Evolutionary conservation across 2,329 filamentous ascomycete genomes (phyloP).

Genomic region (Botryosphaeria agaves): DNA sequence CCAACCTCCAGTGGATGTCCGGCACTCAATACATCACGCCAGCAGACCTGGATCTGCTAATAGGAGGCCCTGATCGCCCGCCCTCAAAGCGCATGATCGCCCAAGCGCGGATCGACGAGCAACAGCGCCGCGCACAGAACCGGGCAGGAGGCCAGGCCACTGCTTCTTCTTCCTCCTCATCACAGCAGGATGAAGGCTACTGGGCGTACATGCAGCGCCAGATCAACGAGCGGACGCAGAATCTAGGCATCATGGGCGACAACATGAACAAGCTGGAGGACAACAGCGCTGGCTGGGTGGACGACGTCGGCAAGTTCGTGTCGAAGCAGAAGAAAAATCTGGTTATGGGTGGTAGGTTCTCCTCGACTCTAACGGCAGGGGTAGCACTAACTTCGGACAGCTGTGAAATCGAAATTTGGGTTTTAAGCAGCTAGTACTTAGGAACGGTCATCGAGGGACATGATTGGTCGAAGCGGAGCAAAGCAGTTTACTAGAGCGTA

Average conservation of each 20-base stretch:
- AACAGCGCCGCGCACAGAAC: conserved; percentile 27
- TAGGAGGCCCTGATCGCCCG: conserved; percentile 76
- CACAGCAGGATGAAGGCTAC: conserved; percentile 40
- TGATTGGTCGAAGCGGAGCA: no score
- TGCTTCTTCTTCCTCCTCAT: conserved; percentile 7
- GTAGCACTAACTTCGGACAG: no score
- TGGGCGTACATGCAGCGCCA: conserved; percentile 72
- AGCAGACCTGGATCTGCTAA: conserved; percentile 73
- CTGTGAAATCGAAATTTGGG: conserved; percentile 1
- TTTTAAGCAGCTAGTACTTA: no score
- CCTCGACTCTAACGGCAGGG: no score
- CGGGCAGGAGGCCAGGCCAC: conserved; percentile 18
- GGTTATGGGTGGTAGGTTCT: conserved; percentile 42
- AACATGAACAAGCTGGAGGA: conserved; percentile 69
- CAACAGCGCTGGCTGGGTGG: conserved; percentile 66
- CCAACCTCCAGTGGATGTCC: conserved; percentile 89
- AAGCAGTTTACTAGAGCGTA: no score
- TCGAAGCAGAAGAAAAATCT: conserved; percentile 75
- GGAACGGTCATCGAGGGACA: no score
- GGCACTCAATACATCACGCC: conserved; percentile 85
- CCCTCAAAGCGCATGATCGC: conserved; percentile 77
- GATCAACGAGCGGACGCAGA: conserved; percentile 80
- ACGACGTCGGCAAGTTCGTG: conserved; percentile 78
- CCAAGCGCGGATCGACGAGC: conserved; percentile 59
- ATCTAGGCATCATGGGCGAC: conserved; percentile 66